A percentile compares a stretch with the other conserved stretches of the same genome.
Evolutionary conservation across 768 basidiomycete species (phyloP).

Genomic region (Suillus sp.): DNA sequence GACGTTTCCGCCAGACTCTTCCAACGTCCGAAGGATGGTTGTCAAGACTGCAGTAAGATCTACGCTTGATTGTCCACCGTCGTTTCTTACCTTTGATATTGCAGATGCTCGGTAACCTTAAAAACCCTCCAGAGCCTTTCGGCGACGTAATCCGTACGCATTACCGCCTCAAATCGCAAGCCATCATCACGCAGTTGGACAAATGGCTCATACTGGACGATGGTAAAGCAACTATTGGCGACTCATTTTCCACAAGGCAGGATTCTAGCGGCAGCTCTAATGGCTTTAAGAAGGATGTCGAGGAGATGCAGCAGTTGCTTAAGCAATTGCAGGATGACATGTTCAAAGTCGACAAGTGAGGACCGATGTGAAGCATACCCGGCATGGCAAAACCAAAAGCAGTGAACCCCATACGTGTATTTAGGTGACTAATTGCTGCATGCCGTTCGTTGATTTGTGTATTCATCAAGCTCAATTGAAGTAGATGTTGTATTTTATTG

Average conservation of each 20-base stretch:
- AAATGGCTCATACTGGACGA: constrained; percentile 80
- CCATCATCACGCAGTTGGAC: constrained; percentile 73
- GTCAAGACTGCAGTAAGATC: constrained; percentile 76
- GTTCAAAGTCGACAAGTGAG: constrained; percentile 20
- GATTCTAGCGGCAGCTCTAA: constrained; percentile 51
- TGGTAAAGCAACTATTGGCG: constrained; percentile 55
- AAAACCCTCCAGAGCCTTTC: constrained; percentile 83
- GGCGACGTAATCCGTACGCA: constrained; percentile 87
- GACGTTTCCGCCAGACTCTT: constrained; percentile 61
- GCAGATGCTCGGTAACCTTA: constrained; percentile 85
- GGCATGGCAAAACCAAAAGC: constrained; percentile 1
- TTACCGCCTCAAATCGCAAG: constrained; percentile 80
- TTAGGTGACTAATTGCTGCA: constrained; percentile 2
- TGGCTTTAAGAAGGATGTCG: constrained; percentile 68
- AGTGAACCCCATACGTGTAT: not conserved
- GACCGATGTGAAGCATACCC: not conserved
- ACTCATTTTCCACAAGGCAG: constrained; percentile 49
- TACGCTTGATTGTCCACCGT: constrained; percentile 11
- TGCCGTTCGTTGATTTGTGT: not conserved
- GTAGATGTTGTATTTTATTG: constrained; percentile 2
- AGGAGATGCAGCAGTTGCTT: constrained; percentile 67
- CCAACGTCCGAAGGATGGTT: constrained; percentile 92
- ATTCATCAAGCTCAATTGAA: constrained; percentile 1
- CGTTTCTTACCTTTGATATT: constrained; percentile 14
- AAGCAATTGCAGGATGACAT: constrained; percentile 42